Percentiles rank a stretch among this genome's conserved stretches.
Evolutionary conservation across 1,284 basidiomycete species (phyloP).

Genomic region (Jaminaea rosea): DNA sequence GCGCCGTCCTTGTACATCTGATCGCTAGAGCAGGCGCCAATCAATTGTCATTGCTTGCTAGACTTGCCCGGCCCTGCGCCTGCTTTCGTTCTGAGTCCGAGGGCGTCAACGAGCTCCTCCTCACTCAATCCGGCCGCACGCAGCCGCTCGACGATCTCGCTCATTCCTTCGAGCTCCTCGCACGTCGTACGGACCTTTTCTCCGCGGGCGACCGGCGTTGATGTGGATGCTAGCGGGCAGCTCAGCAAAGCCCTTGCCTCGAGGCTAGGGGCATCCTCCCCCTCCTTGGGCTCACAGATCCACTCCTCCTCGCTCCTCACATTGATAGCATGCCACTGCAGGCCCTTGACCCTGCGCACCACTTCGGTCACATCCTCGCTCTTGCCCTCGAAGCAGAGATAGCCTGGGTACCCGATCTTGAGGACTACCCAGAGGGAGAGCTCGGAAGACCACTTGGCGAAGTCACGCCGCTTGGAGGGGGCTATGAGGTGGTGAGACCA

Average conservation of each 20-base stretch:
- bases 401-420: slow-evolving; percentile 26
- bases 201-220: background rate
- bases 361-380: slow-evolving; percentile 21
- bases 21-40: slow-evolving; percentile 3
- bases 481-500: slow-evolving; percentile 19
- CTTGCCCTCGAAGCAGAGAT: slow-evolving; percentile 29
- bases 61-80: too few relatives aligned
- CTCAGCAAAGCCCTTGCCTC: slow-evolving; percentile 12
- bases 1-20: slow-evolving; percentile 41
- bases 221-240: slow-evolving; percentile 9
- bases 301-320: slow-evolving; percentile 13
- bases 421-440: slow-evolving; percentile 24
- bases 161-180: slow-evolving; percentile 13
- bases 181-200: background rate
- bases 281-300: slow-evolving; percentile 1
- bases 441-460: slow-evolving; percentile 25
- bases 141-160: slow-evolving; percentile 13
- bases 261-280: too few relatives aligned
- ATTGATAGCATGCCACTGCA: slow-evolving; percentile 29
- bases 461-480: slow-evolving; percentile 24
- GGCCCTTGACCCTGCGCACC: slow-evolving; percentile 18
- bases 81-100: background rate
- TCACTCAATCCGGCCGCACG: background rate
- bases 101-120: background rate
- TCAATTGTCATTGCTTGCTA: background rate